phyloP scores from a whole-genome alignment of 176 grass and related monocot genomes.

The Triticum monococcum region DNA sequence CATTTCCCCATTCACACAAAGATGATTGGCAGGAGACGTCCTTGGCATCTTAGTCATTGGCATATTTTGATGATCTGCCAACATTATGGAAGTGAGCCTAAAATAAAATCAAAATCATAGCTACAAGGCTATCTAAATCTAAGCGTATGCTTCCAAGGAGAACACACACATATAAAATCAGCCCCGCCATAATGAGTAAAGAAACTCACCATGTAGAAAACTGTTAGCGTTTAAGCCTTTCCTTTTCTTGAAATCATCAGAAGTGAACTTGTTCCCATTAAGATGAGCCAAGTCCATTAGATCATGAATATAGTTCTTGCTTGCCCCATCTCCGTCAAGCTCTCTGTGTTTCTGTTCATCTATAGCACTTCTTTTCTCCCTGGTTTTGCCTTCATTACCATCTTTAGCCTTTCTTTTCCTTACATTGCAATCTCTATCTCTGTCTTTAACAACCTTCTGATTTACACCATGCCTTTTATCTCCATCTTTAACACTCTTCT shows the following conservation, averaged over 20 bases:
- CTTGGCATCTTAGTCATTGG: slow-evolving; percentile 32
- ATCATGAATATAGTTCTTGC: slow-evolving; percentile 24
- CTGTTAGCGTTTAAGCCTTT: slow-evolving; percentile 30
- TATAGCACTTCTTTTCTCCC: slow-evolving; percentile 16
- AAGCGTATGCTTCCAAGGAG: slow-evolving; percentile 1
- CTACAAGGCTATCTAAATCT: not conserved
- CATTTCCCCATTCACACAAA: slow-evolving; percentile 7
- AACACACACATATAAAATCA: not conserved
- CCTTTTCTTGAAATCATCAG: slow-evolving; percentile 47
- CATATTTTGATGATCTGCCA: slow-evolving; percentile 26
- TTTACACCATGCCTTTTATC: slow-evolving; percentile 1
- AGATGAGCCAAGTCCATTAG: slow-evolving; percentile 1
- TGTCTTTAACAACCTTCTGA: slow-evolving; percentile 26
- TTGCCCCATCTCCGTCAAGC: slow-evolving; percentile 10
- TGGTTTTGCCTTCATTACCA: slow-evolving; percentile 23
- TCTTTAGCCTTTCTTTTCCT: slow-evolving; percentile 37
- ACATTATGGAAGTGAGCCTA: slow-evolving; percentile 30
- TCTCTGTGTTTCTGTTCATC: slow-evolving; percentile 36
- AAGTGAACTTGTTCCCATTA: slow-evolving; percentile 16
- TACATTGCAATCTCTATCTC: not conserved
- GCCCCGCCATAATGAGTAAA: not conserved
- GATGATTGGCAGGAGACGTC: slow-evolving; percentile 5
- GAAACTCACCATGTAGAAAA: slow-evolving; percentile 38
- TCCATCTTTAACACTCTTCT: slow-evolving; percentile 22
- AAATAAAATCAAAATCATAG: slow-evolving; percentile 1